Evolutionary conservation across 495 filamentous ascomycete genomes (phyloP).

Genomic region (Saxophila tyrrhenica): DNA sequence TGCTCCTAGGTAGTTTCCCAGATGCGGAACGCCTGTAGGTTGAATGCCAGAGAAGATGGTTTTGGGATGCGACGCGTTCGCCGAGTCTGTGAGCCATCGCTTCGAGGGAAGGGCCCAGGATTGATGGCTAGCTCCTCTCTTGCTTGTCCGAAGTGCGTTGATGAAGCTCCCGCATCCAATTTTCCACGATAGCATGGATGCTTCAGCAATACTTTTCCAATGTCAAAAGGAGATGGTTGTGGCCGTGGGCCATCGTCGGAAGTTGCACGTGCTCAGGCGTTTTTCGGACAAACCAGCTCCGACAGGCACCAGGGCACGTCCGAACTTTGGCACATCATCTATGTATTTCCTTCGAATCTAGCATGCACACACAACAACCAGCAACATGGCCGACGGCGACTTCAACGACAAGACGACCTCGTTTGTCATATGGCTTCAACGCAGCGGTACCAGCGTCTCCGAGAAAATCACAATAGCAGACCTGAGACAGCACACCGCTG

Average conservation of each 20-base stretch:
- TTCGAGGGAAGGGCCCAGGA: background rate
- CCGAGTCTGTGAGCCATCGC: background rate
- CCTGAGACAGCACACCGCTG: conserved; percentile 39
- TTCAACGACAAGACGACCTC: conserved; percentile 39
- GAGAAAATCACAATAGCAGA: conserved; percentile 45
- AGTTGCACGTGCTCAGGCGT: too few relatives aligned
- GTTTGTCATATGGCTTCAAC: conserved; percentile 46
- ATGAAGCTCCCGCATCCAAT: background rate
- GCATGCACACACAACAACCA: background rate
- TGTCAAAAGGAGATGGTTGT: background rate
- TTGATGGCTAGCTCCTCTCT: background rate
- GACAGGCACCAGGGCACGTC: too few relatives aligned
- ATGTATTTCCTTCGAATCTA: background rate
- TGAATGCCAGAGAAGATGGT: conserved; percentile 92
- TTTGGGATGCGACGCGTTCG: background rate
- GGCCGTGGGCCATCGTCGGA: too few relatives aligned
- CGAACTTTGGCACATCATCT: conserved; percentile 17
- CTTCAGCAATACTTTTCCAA: background rate
- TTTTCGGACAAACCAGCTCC: too few relatives aligned
- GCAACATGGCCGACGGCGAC: background rate
- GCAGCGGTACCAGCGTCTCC: conserved; percentile 41
- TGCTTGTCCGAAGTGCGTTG: background rate
- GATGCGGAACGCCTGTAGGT: conserved; percentile 87
- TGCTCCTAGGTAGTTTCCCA: conserved; percentile 95
- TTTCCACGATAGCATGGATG: background rate